phyloP scores from a whole-genome alignment of 202 grass and related monocot genomes.

The Eragrostis tef region DNA sequence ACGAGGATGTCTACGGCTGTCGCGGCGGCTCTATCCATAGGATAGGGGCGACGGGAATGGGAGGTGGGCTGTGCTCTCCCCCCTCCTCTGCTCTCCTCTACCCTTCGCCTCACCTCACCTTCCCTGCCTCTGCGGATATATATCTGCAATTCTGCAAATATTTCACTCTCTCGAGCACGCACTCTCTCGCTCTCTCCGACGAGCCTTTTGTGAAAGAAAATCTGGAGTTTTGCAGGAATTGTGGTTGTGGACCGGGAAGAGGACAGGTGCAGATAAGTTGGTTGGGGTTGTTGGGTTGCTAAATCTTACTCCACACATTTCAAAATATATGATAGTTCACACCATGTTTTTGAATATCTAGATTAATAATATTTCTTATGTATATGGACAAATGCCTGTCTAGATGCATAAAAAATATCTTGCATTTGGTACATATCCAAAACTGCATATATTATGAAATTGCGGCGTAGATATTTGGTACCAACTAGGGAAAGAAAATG shows the following conservation, averaged over 20 bases:
- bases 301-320: too few relatives aligned
- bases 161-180: background rate
- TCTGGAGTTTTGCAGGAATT: slow-evolving; percentile 1
- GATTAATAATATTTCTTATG: too few relatives aligned
- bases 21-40: slow-evolving; percentile 60
- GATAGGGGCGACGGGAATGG: slow-evolving; percentile 39
- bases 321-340: too few relatives aligned
- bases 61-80: slow-evolving; percentile 41
- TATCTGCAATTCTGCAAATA: background rate
- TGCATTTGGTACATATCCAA: too few relatives aligned
- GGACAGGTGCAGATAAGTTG: slow-evolving; percentile 43
- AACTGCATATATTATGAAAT: too few relatives aligned
- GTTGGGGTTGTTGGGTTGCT: slow-evolving; percentile 33
- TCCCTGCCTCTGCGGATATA: slow-evolving; percentile 6
- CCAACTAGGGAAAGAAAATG: too few relatives aligned
- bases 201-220: slow-evolving; percentile 19
- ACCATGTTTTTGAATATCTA: too few relatives aligned
- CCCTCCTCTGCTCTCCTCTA: slow-evolving; percentile 19
- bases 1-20: slow-evolving; percentile 60
- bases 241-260: slow-evolving; percentile 21
- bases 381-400: too few relatives aligned
- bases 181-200: background rate
- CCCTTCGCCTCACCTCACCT: slow-evolving; percentile 9
- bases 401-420: too few relatives aligned
- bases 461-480: too few relatives aligned